Percentiles rank a stretch among this genome's conserved stretches.
phyloP scores from a whole-genome alignment of 371 early-diverging fungal genomes.

The Fennellomyces sp. region DNA sequence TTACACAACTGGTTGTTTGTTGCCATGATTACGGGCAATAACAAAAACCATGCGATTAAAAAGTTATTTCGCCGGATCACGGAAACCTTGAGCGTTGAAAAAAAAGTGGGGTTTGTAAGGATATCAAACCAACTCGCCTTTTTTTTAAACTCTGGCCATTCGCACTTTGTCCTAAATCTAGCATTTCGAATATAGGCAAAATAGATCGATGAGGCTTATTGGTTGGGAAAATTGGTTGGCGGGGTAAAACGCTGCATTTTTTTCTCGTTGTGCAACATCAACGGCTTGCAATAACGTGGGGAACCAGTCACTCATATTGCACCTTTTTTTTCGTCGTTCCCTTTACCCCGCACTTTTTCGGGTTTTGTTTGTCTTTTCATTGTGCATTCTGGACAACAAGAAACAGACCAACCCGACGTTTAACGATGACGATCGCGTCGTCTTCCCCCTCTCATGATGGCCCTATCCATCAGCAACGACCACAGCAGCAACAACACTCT shows the following conservation, averaged over 20 bases:
- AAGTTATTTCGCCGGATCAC: background rate
- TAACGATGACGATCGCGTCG: conserved; percentile 11
- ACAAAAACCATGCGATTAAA: background rate
- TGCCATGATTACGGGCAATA: no score
- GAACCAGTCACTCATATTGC: background rate
- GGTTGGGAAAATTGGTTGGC: background rate
- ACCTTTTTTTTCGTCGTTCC: background rate
- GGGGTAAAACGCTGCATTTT: background rate
- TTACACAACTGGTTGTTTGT: background rate
- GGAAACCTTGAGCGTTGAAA: no score
- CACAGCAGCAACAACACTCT: background rate
- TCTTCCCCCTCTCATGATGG: conserved; percentile 1
- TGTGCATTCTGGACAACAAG: background rate
- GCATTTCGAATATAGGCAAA: no score
- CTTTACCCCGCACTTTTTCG: conserved; percentile 4
- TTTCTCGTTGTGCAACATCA: background rate
- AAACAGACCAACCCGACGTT: background rate
- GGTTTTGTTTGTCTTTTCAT: conserved; percentile 3
- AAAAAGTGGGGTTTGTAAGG: background rate
- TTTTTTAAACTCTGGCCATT: no score
- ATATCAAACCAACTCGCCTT: no score
- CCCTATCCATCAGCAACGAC: background rate
- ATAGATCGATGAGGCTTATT: background rate
- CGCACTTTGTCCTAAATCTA: no score
- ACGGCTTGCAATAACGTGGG: background rate